These are phyloP conservation scores for Lecanicillium sp. DNA, from an alignment of 2,329 filamentous ascomycete species.

Conservation along the genomic window DNA sequence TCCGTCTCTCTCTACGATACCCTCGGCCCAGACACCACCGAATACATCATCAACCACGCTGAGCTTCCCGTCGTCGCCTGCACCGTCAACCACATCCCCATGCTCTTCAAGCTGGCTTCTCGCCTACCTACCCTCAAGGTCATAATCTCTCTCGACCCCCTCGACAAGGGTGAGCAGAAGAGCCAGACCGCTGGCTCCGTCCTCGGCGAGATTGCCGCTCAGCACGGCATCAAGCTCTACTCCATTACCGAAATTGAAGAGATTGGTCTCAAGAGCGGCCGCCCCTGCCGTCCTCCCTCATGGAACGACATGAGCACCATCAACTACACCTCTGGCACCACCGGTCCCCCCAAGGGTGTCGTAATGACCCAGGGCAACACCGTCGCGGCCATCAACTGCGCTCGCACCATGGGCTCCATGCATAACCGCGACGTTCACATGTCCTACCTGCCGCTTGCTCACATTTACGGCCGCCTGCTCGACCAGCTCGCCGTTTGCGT, in stretches of 20 bases:
- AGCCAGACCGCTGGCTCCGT: conserved; percentile 74
- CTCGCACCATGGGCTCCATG: conserved; percentile 48
- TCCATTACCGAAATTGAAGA: conserved; percentile 75
- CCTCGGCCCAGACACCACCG: conserved; percentile 82
- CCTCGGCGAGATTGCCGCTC: conserved; percentile 64
- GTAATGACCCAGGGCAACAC: conserved; percentile 65
- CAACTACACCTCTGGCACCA: conserved; percentile 59
- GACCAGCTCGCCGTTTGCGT: conserved; percentile 71
- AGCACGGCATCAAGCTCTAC: conserved; percentile 69
- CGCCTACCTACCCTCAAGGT: conserved; percentile 74
- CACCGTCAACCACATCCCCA: conserved; percentile 72
- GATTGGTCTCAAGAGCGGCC: conserved; percentile 62
- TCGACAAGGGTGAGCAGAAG: conserved; percentile 69
- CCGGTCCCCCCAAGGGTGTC: conserved; percentile 48
- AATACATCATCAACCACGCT: conserved; percentile 94
- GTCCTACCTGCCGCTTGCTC: conserved; percentile 88
- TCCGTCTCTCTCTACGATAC: conserved; percentile 96
- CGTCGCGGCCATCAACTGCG: conserved; percentile 62
- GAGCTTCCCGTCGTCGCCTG: conserved; percentile 67
- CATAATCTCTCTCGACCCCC: conserved; percentile 77
- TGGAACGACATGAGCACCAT: conserved; percentile 78
- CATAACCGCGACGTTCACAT: conserved; percentile 52
- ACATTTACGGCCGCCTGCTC: conserved; percentile 83
- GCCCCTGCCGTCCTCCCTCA: conserved; percentile 63
- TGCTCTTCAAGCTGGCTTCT: conserved; percentile 71